phyloP scores from a whole-genome alignment of 768 basidiomycete genomes.

The Pisolithus marmoratus region DNA sequence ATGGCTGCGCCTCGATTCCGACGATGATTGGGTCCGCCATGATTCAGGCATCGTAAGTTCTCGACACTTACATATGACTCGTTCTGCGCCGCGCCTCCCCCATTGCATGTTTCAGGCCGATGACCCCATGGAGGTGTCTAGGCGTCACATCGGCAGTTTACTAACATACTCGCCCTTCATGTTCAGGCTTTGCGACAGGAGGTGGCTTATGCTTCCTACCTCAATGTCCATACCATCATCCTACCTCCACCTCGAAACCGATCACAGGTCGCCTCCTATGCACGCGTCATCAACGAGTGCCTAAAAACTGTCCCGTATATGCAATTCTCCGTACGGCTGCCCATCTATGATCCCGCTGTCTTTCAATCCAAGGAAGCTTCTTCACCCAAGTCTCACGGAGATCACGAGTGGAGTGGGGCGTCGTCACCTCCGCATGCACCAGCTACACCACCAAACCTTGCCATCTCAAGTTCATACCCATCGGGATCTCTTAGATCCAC shows the following conservation, averaged over 20 bases:
- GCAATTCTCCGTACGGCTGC: slow-evolving; percentile 76
- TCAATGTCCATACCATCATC: slow-evolving; percentile 79
- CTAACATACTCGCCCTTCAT: slow-evolving; percentile 9
- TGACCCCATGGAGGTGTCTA: slow-evolving; percentile 15
- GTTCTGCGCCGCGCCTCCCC: slow-evolving; percentile 6
- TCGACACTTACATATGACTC: slow-evolving; percentile 6
- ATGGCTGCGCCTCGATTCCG: slow-evolving; percentile 92
- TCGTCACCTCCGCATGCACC: slow-evolving; percentile 12
- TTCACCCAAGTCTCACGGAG: slow-evolving; percentile 18
- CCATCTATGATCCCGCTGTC: slow-evolving; percentile 71
- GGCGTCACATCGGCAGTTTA: slow-evolving; percentile 3
- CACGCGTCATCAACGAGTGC: slow-evolving; percentile 80
- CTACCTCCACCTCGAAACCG: slow-evolving; percentile 86
- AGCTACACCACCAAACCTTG: slow-evolving; percentile 12
- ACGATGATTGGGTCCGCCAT: slow-evolving; percentile 90
- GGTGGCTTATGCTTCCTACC: slow-evolving; percentile 86
- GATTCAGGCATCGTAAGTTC: slow-evolving; percentile 87
- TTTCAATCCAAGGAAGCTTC: slow-evolving; percentile 37
- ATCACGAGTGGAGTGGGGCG: slow-evolving; percentile 24
- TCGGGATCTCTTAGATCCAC: slow-evolving; percentile 23
- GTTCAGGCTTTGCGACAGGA: slow-evolving; percentile 87
- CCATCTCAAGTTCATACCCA: slow-evolving; percentile 15
- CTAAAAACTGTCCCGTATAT: slow-evolving; percentile 66
- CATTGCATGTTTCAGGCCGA: slow-evolving; percentile 11
- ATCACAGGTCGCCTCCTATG: slow-evolving; percentile 85